phyloP scores from a whole-genome alignment of 169 alveolate genomes.

The Babesia bovis region DNA sequence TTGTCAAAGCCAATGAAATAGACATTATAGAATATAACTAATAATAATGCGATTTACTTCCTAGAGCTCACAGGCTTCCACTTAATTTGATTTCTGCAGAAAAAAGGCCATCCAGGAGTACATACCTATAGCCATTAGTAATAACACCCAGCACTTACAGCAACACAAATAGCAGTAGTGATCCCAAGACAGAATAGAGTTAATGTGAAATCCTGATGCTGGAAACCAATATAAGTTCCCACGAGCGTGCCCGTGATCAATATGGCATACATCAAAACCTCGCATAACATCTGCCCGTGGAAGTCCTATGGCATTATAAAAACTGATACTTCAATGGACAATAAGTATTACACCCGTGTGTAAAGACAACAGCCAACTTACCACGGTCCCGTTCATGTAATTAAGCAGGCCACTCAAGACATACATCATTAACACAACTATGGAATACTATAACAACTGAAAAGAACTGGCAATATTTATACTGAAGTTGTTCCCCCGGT shows the following conservation, averaged over 20 bases:
- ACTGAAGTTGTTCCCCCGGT: too few species aligned
- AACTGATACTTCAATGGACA: too few species aligned
- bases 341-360: too few species aligned
- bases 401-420: too few species aligned
- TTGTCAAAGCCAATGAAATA: too few species aligned
- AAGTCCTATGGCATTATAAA: constrained; percentile 42
- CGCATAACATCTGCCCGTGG: constrained; percentile 58
- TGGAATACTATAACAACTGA: too few species aligned
- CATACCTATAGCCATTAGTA: constrained; percentile 30
- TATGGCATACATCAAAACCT: constrained; percentile 3
- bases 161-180: constrained; percentile 11
- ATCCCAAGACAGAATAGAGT: constrained; percentile 26
- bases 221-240: constrained; percentile 44
- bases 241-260: constrained; percentile 20
- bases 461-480: too few species aligned
- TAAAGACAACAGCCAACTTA: too few species aligned
- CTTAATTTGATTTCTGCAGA: constrained; percentile 25
- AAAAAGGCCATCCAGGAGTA: constrained; percentile 61
- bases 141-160: constrained; percentile 10
- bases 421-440: too few species aligned
- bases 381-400: background rate
- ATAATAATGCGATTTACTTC: too few species aligned
- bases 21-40: too few species aligned
- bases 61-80: constrained; percentile 29
- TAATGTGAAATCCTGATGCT: constrained; percentile 16